Evolutionary conservation across 371 early-diverging fungal genomes (phyloP), one percentile per base, ranked within the genome.

Genomic region (Syncephalastrum sp.): DNA sequence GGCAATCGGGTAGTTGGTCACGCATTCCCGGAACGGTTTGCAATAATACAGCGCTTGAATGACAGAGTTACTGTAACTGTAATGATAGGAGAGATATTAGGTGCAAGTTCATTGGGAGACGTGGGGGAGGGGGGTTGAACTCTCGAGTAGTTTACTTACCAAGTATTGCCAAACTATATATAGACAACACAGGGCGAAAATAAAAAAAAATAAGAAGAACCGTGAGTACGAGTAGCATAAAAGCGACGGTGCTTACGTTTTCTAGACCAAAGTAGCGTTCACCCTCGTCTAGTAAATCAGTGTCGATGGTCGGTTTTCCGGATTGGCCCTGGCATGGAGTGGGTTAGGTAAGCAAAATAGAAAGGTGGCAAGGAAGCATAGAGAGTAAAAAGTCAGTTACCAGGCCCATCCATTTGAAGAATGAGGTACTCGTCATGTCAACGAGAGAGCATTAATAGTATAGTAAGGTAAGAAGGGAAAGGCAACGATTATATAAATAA

Each of bases 11-110:
- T 80, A 89, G 65, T 81, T 83, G 66, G 87, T 77, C 38, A 96
- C 87, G 66, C 93, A 94, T 65, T 96, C 92, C 52, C 98, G 90
- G 67, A 98, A 98, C 1, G 97, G 94, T 53, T 86, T 86, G 71
- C 97, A 95, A 62, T 89, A 95, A 78, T 96, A 98, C 53, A 98
- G 85, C 10, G 96, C 92, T 77, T 98, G 97, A 4, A 98, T 75
- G 19, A 98, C 92, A 6, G 96, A 95, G 77, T 96, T 98, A 68
- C 93, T 91, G 68, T 98, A 98, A 69, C 97, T 91, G 56, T 42
- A 24, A 16, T 15, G 16, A 47, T 44, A 15, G 48, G 7, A 42
- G 15, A 48, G 17, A 53, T 19, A 53, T 19, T 50, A 51, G 33
- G 14, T 49, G 57, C 61, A 24, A 16, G 29, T 51, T 27, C 33